Conservation (phyloP, 1,284 basidiomycete genomes). For the Heimioporus retisporus region DNA sequence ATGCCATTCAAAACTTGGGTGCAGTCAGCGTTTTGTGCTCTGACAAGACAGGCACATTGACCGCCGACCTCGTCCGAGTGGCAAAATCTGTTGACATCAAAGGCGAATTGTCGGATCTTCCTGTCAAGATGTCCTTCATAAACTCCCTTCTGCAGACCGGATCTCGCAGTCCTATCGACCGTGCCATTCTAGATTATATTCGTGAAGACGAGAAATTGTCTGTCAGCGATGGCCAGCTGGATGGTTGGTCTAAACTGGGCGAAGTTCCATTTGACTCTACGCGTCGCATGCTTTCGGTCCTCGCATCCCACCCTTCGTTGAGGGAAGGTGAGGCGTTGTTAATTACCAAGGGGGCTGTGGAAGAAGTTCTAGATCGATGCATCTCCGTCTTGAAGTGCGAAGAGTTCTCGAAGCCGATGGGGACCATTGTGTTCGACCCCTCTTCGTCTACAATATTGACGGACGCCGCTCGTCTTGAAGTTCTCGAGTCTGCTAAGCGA, state of each 20-base stretch:
- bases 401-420: slow-evolving; percentile 26
- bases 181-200: slow-evolving; percentile 42
- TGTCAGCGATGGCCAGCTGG: slow-evolving; percentile 18
- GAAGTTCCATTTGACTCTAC: slow-evolving; percentile 46
- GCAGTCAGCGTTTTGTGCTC: slow-evolving; percentile 42
- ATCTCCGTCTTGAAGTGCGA: slow-evolving; percentile 32
- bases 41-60: slow-evolving; percentile 44
- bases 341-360: slow-evolving; percentile 43
- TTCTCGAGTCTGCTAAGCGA: slow-evolving; percentile 39
- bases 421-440: slow-evolving; percentile 25
- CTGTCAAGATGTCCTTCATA: slow-evolving; percentile 37
- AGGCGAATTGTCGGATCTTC: slow-evolving; percentile 36
- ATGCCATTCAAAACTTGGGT: slow-evolving; percentile 43
- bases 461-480: slow-evolving; percentile 28
- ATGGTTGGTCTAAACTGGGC: slow-evolving; percentile 39
- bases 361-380: slow-evolving; percentile 44
- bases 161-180: slow-evolving; percentile 43
- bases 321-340: slow-evolving; percentile 33
- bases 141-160: slow-evolving; percentile 43
- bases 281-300: slow-evolving; percentile 43
- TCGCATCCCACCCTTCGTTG: slow-evolving; percentile 21
- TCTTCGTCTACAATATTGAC: slow-evolving; percentile 28
- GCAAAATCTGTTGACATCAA: slow-evolving; percentile 36
- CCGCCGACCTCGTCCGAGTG: slow-evolving; percentile 44
- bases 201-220: slow-evolving; percentile 26